These are phyloP conservation scores for Chaetomium tenue DNA, from an alignment of 495 filamentous ascomycete genomes.

Conservation along the genomic window DNA sequence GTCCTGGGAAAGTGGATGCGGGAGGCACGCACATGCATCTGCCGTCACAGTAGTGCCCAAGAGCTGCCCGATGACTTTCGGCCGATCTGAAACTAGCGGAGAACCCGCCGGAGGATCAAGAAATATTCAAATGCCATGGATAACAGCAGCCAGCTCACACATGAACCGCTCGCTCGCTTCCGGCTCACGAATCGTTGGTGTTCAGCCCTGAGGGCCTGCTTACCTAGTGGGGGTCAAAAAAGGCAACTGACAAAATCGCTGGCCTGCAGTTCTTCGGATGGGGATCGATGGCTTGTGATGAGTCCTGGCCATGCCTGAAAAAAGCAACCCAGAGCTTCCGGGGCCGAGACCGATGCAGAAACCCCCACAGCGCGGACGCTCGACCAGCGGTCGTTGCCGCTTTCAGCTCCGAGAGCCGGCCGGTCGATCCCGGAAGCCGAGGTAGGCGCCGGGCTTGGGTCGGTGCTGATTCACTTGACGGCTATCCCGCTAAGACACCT, in stretches of 20 bases:
- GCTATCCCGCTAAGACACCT: no score
- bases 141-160: not conserved
- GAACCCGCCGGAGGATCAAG: not conserved
- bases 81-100: not conserved
- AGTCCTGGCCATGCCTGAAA: not conserved
- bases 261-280: not conserved
- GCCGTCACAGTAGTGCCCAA: slow-evolving; percentile 16
- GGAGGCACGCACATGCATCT: slow-evolving; percentile 15
- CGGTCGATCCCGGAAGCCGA: not conserved
- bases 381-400: slow-evolving; percentile 12
- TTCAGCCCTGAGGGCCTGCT: not conserved
- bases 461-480: no score
- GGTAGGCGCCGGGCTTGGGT: not conserved
- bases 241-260: not conserved
- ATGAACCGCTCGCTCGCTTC: not conserved
- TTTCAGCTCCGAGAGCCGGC: not conserved
- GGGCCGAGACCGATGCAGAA: not conserved
- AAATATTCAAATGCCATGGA: not conserved
- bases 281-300: slow-evolving; percentile 2
- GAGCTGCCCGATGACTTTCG: slow-evolving; percentile 22
- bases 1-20: not conserved
- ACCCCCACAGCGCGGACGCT: not conserved
- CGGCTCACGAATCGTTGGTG: not conserved
- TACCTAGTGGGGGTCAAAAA: slow-evolving; percentile 8
- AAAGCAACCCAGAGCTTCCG: not conserved